phyloP scores from a whole-genome alignment of 768 basidiomycete species.

The Cantharellus cinnabarinus region DNA sequence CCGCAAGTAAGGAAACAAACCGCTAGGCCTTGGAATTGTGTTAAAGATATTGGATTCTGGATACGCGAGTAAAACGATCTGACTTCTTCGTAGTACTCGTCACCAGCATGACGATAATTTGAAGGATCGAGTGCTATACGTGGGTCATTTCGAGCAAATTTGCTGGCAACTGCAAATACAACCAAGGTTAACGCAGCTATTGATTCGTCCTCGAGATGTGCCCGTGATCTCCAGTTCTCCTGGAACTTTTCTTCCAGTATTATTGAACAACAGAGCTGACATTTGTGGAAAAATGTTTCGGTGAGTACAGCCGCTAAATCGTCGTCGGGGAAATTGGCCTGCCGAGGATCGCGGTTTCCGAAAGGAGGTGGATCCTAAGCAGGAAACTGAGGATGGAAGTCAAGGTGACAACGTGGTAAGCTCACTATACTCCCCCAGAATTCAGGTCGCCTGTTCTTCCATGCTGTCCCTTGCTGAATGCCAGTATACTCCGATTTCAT shows the following conservation, averaged over 20 bases:
- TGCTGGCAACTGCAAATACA: slow-evolving; percentile 3
- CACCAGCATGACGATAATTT: neutral
- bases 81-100: neutral
- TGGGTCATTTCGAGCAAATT: neutral
- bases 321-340: neutral
- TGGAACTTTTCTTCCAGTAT: neutral
- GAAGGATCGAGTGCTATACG: neutral
- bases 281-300: slow-evolving; percentile 3
- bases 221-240: neutral
- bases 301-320: slow-evolving; percentile 2
- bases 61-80: neutral
- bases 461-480: neutral
- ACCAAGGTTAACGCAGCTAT: slow-evolving; percentile 1
- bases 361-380: too few species aligned
- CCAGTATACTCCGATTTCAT: neutral
- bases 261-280: neutral
- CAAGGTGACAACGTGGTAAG: neutral
- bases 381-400: neutral
- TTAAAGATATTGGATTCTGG: neutral
- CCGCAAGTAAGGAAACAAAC: neutral
- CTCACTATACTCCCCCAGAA: neutral
- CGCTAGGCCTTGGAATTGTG: neutral
- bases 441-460: neutral
- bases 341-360: too few species aligned
- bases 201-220: neutral